Conservation (phyloP, 495 filamentous ascomycete species). For the Clavariopsis aquatica region DNA sequence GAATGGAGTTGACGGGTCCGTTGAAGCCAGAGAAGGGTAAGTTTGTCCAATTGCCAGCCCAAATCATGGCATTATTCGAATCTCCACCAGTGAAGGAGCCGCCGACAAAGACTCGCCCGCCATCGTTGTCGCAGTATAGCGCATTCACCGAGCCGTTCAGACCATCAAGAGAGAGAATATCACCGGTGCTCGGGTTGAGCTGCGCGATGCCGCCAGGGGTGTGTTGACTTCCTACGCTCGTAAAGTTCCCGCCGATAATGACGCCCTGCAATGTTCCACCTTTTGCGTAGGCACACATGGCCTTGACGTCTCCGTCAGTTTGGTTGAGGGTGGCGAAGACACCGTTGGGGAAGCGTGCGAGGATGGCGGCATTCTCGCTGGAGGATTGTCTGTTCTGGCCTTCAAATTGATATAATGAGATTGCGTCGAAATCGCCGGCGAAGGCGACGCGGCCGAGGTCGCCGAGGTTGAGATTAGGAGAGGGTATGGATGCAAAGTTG, state of each 20-base stretch:
- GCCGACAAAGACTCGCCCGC: constrained; percentile 84
- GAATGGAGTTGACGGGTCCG: constrained; percentile 84
- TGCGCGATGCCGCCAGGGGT: constrained; percentile 75
- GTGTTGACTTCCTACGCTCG: constrained; percentile 75
- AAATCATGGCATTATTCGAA: constrained; percentile 86
- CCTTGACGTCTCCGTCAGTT: constrained; percentile 78
- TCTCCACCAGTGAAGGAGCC: constrained; percentile 78
- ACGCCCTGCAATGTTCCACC: constrained; percentile 69
- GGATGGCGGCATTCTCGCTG: constrained; percentile 74
- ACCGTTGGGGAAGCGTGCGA: constrained; percentile 83
- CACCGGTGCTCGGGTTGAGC: constrained; percentile 68
- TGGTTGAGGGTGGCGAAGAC: constrained; percentile 69
- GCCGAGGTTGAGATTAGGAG: constrained; percentile 79
- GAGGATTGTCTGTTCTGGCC: constrained; percentile 70
- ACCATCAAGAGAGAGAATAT: constrained; percentile 71
- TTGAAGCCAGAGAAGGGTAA: constrained; percentile 93
- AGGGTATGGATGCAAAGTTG: constrained; percentile 67
- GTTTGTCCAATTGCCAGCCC: constrained; percentile 78
- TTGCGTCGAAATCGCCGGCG: constrained; percentile 85
- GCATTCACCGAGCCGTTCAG: constrained; percentile 78
- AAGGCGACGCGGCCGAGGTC: constrained; percentile 81
- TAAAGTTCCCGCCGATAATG: constrained; percentile 92
- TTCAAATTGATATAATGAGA: constrained; percentile 84
- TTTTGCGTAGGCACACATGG: constrained; percentile 80
- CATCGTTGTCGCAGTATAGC: constrained; percentile 79